These are phyloP conservation scores for Tardiomyces blankii DNA, from an alignment of 1,139 yeast species.

Conservation along the genomic window DNA sequence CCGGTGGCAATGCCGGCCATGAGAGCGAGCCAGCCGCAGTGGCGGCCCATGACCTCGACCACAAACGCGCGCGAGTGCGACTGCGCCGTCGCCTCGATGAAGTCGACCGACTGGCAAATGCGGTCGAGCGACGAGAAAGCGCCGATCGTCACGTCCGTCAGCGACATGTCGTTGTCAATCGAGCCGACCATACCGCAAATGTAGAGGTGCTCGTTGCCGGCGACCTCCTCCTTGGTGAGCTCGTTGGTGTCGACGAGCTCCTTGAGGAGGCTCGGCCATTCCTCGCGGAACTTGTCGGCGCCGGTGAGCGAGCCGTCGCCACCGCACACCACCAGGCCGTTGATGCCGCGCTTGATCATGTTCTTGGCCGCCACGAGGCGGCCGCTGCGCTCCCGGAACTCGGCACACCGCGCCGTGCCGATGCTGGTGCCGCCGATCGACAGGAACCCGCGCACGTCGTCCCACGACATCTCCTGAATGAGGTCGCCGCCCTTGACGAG, in stretches of 20 bases:
- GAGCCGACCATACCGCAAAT: conserved; percentile 96
- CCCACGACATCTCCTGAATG: conserved; percentile 77
- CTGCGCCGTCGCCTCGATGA: conserved; percentile 92
- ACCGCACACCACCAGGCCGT: conserved; percentile 95
- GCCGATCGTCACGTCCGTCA: conserved; percentile 94
- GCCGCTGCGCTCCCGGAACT: conserved; percentile 76
- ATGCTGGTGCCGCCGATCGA: conserved; percentile 90
- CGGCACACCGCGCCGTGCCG: conserved; percentile 91
- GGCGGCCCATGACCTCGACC: conserved; percentile 98
- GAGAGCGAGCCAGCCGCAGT: conserved; percentile 97
- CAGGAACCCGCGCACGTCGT: conserved; percentile 86
- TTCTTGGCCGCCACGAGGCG: conserved; percentile 74
- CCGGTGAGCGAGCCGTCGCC: conserved; percentile 98
- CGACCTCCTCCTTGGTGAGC: conserved; percentile 46
- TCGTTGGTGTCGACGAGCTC: conserved; percentile 50
- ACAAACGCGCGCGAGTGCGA: conserved; percentile 97
- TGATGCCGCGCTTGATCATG: conserved; percentile 80
- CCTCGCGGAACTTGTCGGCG: conserved; percentile 85
- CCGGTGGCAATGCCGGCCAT: conserved; percentile 95
- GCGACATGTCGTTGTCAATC: conserved; percentile 94
- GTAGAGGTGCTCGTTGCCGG: conserved; percentile 59
- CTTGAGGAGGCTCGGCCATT: conserved; percentile 79
- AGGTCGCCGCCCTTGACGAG: conserved; percentile 70
- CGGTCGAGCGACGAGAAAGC: conserved; percentile 90
- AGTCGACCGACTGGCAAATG: conserved; percentile 87